Evolutionary conservation across 345 rosid genomes (phyloP).

Genomic region (Rubroshorea leprosula): DNA sequence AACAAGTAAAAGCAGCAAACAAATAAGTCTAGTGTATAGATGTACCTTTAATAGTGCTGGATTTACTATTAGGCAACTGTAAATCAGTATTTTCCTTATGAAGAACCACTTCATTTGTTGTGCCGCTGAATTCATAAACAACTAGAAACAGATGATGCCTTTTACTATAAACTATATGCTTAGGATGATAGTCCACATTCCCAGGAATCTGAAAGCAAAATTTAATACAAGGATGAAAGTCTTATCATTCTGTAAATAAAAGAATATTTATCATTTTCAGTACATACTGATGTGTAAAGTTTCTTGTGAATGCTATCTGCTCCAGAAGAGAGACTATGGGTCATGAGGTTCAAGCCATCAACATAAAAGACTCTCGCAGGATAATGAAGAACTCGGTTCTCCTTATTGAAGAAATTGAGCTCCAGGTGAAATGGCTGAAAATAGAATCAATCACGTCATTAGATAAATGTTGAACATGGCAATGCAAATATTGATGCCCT

Average conservation of each 20-base stretch:
- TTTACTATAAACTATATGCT: constrained; percentile 61
- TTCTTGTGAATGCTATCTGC: constrained; percentile 70
- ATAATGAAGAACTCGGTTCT: constrained; percentile 91
- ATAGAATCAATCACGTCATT: constrained; percentile 21
- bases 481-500: constrained; percentile 8
- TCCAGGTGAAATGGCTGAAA: constrained; percentile 95
- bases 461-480: constrained; percentile 22
- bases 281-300: constrained; percentile 73
- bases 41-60: constrained; percentile 76
- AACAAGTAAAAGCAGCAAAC: background rate
- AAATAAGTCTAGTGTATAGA: constrained; percentile 14
- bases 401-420: constrained; percentile 90
- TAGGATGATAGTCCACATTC: constrained; percentile 74
- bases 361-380: constrained; percentile 88
- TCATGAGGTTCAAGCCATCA: constrained; percentile 81
- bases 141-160: constrained; percentile 75
- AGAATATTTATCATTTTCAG: constrained; percentile 11
- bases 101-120: constrained; percentile 76
- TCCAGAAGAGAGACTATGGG: constrained; percentile 84
- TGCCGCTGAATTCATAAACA: constrained; percentile 80
- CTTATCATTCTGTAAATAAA: constrained; percentile 2
- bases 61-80: constrained; percentile 63
- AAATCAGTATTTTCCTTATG: constrained; percentile 82
- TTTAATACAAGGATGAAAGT: constrained; percentile 5
- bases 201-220: constrained; percentile 68